Evolutionary conservation across 768 basidiomycete genomes (phyloP), one percentile per base, ranked within the genome.

Genomic region (Amanita polypyramis): DNA sequence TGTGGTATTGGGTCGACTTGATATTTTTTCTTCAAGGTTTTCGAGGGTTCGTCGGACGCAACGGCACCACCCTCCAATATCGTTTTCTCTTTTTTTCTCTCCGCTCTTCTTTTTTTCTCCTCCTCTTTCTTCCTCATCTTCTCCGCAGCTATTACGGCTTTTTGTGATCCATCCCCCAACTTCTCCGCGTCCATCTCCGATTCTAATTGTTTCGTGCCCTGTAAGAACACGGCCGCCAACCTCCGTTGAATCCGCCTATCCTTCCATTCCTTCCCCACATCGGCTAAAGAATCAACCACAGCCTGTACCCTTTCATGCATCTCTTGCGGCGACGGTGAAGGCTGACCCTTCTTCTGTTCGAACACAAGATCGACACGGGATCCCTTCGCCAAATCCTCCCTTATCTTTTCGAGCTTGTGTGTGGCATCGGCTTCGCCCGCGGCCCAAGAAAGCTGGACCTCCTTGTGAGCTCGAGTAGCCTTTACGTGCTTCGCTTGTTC

Each of bases 381-480:
- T 0, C 83, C 84, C 53, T 77, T 77, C 54, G 73, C 74, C 47
- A 92, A 62, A 33, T 82, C 74, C 44, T 71, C 66, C 43, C 67
- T 61, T 17, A 72, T 74, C 60, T 80, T 81, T 45, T 65, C 68
- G 29, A 90, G 50, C 60, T 87, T 90, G 61, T 82, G 82, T 32
- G 67, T 68, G 15, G 81, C 56, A 56, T 92, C 89, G 5, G 70
- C 75, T 25, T 60, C 53, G 5, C 66, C 76, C 10, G 80, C 74
- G 2, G 67, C 70, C 84, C 86, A 91, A 10, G 80, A 77, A 39
- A 91, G 57, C 62, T 85, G 82, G 4, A 87, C 67, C 65, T 86
- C 81, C 66, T 88, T 89, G 46, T 65, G 58, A 17, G 60, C 50
- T 50, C 69, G 60, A 44, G 65, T 59, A 38, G 62, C 53, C 34